A percentile compares a stretch with the other conserved stretches of the same genome.
These are phyloP conservation scores for Alternaria infectoria DNA, from an alignment of 2,329 filamentous ascomycete species.

Conservation along the genomic window DNA sequence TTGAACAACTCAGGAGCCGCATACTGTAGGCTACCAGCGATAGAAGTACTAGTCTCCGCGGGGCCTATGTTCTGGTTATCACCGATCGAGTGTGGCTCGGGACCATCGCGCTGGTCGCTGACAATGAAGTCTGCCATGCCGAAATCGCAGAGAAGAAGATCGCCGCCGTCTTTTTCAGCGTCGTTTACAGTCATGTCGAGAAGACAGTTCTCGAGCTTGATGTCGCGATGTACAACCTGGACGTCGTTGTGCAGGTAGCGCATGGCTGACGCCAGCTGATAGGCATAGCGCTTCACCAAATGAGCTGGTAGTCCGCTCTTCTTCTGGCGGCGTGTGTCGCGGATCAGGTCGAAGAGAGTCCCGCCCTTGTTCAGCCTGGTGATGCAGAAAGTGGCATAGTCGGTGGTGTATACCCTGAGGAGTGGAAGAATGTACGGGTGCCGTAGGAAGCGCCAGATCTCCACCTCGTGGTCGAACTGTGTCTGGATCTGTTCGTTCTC, in stretches of 20 bases:
- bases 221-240: slow-evolving; percentile 69
- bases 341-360: slow-evolving; percentile 68
- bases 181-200: slow-evolving; percentile 61
- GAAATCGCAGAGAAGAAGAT: slow-evolving; percentile 70
- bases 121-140: slow-evolving; percentile 72
- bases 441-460: slow-evolving; percentile 69
- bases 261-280: slow-evolving; percentile 68
- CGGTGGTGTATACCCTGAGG: slow-evolving; percentile 69
- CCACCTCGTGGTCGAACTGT: slow-evolving; percentile 72
- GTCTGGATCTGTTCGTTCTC: slow-evolving; percentile 71
- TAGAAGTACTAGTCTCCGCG: slow-evolving; percentile 61
- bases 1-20: slow-evolving; percentile 58
- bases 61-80: slow-evolving; percentile 57
- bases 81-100: slow-evolving; percentile 56
- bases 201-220: slow-evolving; percentile 73
- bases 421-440: slow-evolving; percentile 68
- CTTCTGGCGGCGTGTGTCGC: slow-evolving; percentile 55
- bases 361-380: slow-evolving; percentile 69
- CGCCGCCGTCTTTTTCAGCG: slow-evolving; percentile 58
- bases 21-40: slow-evolving; percentile 67
- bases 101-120: slow-evolving; percentile 58
- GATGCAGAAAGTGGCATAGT: slow-evolving; percentile 73
- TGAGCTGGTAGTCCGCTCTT: slow-evolving; percentile 55
- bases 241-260: slow-evolving; percentile 73
- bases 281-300: slow-evolving; percentile 65